Conservation (phyloP, 2,329 filamentous ascomycete species). For the Alternaria incomplexa region DNA sequence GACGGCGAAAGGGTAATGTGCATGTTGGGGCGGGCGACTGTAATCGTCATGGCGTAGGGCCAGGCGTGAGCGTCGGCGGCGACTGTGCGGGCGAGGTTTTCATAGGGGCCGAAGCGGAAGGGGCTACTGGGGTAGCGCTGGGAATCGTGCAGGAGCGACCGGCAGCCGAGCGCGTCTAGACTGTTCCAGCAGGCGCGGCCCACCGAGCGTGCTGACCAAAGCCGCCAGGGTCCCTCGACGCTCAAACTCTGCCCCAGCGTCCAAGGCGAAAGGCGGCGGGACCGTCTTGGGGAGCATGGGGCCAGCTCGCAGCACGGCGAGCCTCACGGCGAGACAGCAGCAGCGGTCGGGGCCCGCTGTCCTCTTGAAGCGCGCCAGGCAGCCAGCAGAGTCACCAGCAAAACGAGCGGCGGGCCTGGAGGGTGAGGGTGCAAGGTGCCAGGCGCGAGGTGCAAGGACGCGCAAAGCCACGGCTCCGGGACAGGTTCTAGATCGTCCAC, state of each 20-base stretch:
- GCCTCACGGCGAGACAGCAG: background rate
- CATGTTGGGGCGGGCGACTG: background rate
- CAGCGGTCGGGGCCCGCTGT: background rate
- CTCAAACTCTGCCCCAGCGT: slow-evolving; percentile 2
- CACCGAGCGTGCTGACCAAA: slow-evolving; percentile 12
- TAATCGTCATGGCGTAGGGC: slow-evolving; percentile 4
- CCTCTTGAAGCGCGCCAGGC: background rate
- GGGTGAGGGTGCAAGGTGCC: background rate
- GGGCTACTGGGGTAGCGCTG: slow-evolving; percentile 21
- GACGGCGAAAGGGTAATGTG: slow-evolving; percentile 8
- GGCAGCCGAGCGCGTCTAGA: slow-evolving; percentile 25
- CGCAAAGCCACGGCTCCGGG: slow-evolving; percentile 34
- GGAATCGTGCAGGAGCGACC: slow-evolving; percentile 20
- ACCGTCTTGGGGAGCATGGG: too few relatives aligned
- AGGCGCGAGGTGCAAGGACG: slow-evolving; percentile 12
- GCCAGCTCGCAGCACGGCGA: background rate
- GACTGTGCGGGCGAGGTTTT: slow-evolving; percentile 13
- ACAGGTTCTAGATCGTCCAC: slow-evolving; percentile 42
- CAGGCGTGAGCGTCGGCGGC: slow-evolving; percentile 10
- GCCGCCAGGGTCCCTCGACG: slow-evolving; percentile 4
- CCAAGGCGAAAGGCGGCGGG: background rate
- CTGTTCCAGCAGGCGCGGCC: slow-evolving; percentile 25
- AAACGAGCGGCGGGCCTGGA: slow-evolving; percentile 1
- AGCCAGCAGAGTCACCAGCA: background rate
- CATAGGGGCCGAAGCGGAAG: slow-evolving; percentile 20